Conservation (phyloP, 2,329 filamentous ascomycete species). For the Colletotrichum falcatum region DNA sequence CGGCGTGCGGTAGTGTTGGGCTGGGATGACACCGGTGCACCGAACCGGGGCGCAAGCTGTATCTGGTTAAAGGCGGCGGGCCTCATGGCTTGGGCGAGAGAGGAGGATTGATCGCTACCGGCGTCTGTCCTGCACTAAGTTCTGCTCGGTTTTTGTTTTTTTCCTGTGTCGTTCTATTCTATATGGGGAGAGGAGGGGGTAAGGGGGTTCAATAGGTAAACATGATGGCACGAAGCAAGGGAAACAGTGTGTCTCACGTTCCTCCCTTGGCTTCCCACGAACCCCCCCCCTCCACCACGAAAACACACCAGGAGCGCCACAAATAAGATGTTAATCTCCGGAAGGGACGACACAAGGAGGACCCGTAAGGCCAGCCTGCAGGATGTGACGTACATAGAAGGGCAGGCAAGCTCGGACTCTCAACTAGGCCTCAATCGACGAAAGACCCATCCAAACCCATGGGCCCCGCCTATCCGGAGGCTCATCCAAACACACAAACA, state of each 20-base stretch:
- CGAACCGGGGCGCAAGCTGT: not conserved
- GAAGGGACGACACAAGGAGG: conserved; percentile 4
- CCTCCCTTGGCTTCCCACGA: conserved; percentile 37
- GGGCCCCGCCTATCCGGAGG: not conserved
- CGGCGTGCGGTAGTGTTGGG: conserved; percentile 1
- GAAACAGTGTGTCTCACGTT: conserved; percentile 34
- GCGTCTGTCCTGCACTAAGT: not conserved
- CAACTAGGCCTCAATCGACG: conserved; percentile 6
- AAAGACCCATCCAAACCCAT: conserved; percentile 1
- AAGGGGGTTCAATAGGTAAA: not conserved
- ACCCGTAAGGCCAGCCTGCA: not conserved
- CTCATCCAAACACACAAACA: not conserved
- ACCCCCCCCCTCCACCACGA: conserved; percentile 18
- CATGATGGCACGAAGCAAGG: conserved; percentile 3
- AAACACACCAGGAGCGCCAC: conserved; percentile 32
- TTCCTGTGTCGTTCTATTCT: not conserved
- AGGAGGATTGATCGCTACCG: not conserved
- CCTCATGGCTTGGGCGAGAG: not conserved
- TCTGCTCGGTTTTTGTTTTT: not conserved
- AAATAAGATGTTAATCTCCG: conserved; percentile 30
- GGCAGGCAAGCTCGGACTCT: not conserved
- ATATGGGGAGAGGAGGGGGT: not conserved
- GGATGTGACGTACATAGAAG: conserved; percentile 5
- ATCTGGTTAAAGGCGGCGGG: conserved; percentile 5
- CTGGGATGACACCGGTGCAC: not conserved